These are phyloP conservation scores for Trichophyton equinum DNA, from an alignment of 2,329 filamentous ascomycete species.

Conservation along the genomic window DNA sequence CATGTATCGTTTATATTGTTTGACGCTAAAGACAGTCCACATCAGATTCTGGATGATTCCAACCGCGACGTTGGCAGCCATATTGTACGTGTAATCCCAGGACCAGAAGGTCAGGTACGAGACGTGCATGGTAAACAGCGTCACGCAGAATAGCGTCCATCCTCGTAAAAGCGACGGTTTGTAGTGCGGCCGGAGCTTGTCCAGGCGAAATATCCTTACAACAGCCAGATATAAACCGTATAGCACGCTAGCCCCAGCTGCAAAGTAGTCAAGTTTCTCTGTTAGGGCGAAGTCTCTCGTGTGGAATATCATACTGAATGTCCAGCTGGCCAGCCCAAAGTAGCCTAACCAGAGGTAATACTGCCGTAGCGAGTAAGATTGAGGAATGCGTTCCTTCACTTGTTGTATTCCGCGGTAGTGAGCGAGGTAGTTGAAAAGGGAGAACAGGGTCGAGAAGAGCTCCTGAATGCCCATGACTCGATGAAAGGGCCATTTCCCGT, in stretches of 20 bases:
- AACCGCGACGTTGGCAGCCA: slow-evolving; percentile 79
- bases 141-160: slow-evolving; percentile 63
- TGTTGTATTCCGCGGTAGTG: slow-evolving; percentile 65
- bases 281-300: slow-evolving; percentile 73
- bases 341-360: slow-evolving; percentile 74
- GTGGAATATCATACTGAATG: slow-evolving; percentile 84
- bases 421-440: slow-evolving; percentile 76
- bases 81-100: slow-evolving; percentile 98
- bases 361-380: slow-evolving; percentile 58
- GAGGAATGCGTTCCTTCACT: slow-evolving; percentile 57
- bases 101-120: slow-evolving; percentile 70
- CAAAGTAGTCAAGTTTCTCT: slow-evolving; percentile 95
- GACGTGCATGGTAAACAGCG: slow-evolving; percentile 64
- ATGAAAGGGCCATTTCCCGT: slow-evolving; percentile 97
- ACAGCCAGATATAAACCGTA: slow-evolving; percentile 82
- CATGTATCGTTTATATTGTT: slow-evolving; percentile 54
- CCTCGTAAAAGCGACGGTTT: slow-evolving; percentile 48
- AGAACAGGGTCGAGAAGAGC: slow-evolving; percentile 86
- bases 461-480: slow-evolving; percentile 89
- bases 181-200: slow-evolving; percentile 41
- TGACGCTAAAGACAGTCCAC: slow-evolving; percentile 75
- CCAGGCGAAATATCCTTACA: slow-evolving; percentile 71
- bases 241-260: slow-evolving; percentile 74
- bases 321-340: slow-evolving; percentile 72
- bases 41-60: slow-evolving; percentile 69